These are phyloP conservation scores for Excoecaria agallocha DNA, from an alignment of 345 rosid genomes.

Conservation along the genomic window DNA sequence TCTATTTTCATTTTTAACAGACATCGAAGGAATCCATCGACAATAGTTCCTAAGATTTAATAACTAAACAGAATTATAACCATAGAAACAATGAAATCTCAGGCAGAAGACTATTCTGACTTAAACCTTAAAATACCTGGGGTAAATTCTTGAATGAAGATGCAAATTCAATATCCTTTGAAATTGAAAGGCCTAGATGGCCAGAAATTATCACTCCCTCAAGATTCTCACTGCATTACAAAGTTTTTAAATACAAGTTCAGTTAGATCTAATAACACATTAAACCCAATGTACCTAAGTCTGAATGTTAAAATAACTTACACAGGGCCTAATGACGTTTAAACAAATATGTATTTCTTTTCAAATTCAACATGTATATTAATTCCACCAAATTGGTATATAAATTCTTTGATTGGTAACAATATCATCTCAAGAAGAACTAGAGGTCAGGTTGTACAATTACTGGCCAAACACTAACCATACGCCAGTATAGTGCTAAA, in stretches of 20 bases:
- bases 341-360: neutral
- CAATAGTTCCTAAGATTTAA: neutral
- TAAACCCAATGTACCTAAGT: conserved; percentile 12
- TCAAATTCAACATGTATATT: neutral
- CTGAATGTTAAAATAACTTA: conserved; percentile 12
- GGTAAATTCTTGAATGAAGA: conserved; percentile 51
- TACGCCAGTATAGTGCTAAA: too few relatives aligned
- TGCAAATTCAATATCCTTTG: conserved; percentile 65
- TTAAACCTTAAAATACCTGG: conserved; percentile 49
- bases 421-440: neutral
- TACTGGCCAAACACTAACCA: neutral
- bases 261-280: conserved; percentile 21
- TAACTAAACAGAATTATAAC: neutral
- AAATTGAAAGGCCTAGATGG: conserved; percentile 65
- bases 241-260: conserved; percentile 5
- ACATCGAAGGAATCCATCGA: conserved; percentile 3
- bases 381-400: neutral
- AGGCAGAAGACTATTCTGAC: conserved; percentile 2
- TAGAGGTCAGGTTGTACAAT: neutral
- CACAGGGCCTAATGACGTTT: neutral
- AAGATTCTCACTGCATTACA: conserved; percentile 75
- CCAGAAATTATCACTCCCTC: conserved; percentile 87
- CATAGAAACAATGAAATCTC: conserved; percentile 3
- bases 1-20: neutral
- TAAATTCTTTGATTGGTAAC: neutral